Conservation (phyloP, 768 basidiomycete genomes). For the Boletus reticuloceps region DNA sequence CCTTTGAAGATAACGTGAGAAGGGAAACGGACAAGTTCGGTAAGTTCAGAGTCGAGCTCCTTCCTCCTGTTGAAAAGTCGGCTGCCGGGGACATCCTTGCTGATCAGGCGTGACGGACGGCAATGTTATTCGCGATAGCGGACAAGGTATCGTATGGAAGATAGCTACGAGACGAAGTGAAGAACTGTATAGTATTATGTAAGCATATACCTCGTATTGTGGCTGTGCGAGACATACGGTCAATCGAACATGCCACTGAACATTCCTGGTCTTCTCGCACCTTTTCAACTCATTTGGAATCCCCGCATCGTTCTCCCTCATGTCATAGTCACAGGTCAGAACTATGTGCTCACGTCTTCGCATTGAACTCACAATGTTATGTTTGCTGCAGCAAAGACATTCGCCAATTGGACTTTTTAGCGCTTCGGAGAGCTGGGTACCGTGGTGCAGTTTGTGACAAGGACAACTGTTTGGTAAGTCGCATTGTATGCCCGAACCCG, state of each 20-base stretch:
- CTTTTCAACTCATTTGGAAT: slow-evolving; percentile 66
- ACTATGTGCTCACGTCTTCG: neutral
- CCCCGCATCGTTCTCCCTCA: slow-evolving; percentile 69
- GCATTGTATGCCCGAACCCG: neutral
- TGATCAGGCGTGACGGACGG: too few relatives aligned
- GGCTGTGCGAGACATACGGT: neutral
- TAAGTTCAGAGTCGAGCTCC: too few relatives aligned
- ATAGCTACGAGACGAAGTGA: too few relatives aligned
- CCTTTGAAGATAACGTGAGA: too few relatives aligned
- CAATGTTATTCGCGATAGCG: too few relatives aligned
- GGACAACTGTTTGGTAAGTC: slow-evolving; percentile 89
- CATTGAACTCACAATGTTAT: slow-evolving; percentile 6
- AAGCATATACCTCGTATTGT: neutral
- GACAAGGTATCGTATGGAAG: too few relatives aligned
- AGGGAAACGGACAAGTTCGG: too few relatives aligned
- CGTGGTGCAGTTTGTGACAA: slow-evolving; percentile 95
- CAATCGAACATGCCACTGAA: slow-evolving; percentile 62
- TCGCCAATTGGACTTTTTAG: slow-evolving; percentile 75
- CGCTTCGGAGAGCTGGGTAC: slow-evolving; percentile 73
- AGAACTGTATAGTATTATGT: too few relatives aligned
- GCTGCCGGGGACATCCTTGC: too few relatives aligned
- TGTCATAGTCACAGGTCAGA: slow-evolving; percentile 62
- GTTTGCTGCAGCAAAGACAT: slow-evolving; percentile 63
- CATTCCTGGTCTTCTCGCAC: slow-evolving; percentile 64
- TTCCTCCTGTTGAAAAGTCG: too few relatives aligned